Percentiles rank a stretch among this genome's conserved stretches.
phyloP scores from a whole-genome alignment of 2,329 filamentous ascomycete species.

The Xylogone sp. region DNA sequence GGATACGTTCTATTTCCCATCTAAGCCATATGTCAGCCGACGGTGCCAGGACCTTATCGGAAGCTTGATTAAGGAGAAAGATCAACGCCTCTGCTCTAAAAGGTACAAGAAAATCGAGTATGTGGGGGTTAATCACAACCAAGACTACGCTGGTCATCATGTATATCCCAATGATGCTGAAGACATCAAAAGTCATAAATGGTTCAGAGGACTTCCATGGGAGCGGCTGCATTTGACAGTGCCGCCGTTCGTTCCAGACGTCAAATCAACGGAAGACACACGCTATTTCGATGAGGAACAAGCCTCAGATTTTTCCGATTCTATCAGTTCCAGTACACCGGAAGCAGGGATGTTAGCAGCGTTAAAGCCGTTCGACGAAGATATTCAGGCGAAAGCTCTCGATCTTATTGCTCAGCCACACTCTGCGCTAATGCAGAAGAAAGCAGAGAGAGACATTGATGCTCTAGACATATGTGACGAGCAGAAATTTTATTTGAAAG shows the following conservation, averaged over 20 bases:
- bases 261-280: constrained; percentile 67
- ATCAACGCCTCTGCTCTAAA: constrained; percentile 70
- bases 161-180: constrained; percentile 82
- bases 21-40: constrained; percentile 59
- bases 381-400: constrained; percentile 27
- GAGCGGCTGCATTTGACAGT: constrained; percentile 63
- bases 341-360: constrained; percentile 24
- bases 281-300: constrained; percentile 87
- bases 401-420: constrained; percentile 26
- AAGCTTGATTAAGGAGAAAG: constrained; percentile 68
- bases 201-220: constrained; percentile 81
- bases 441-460: constrained; percentile 30
- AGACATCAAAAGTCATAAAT: constrained; percentile 85
- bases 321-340: constrained; percentile 20
- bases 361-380: constrained; percentile 27
- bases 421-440: constrained; percentile 23
- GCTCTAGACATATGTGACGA: constrained; percentile 24
- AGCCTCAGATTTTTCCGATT: constrained; percentile 60
- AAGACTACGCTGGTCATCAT: constrained; percentile 49
- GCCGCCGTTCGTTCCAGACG: constrained; percentile 77
- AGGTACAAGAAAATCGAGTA: constrained; percentile 68
- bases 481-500: constrained; percentile 29
- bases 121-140: constrained; percentile 10
- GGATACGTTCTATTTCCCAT: constrained; percentile 67
- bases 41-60: constrained; percentile 76